Conservation (phyloP, 768 basidiomycete genomes). For the Podaxis sp. region DNA sequence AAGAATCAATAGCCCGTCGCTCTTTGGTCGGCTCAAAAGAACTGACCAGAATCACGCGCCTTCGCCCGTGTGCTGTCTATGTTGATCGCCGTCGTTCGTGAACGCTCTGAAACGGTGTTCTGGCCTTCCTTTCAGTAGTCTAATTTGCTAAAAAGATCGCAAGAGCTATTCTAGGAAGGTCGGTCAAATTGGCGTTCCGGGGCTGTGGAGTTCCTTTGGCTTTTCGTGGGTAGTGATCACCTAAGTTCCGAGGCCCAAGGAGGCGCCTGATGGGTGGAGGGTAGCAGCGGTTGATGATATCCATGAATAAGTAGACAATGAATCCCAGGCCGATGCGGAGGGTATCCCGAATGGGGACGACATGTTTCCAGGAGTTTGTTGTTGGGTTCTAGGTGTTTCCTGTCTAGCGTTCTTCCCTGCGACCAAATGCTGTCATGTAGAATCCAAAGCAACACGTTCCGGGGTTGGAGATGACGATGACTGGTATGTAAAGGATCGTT, state of each 20-base stretch:
- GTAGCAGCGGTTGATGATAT: neutral
- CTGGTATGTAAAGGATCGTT: neutral
- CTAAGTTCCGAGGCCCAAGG: neutral
- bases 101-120: neutral
- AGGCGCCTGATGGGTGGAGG: neutral
- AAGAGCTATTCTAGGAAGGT: neutral
- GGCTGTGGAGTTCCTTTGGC: neutral
- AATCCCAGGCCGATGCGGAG: neutral
- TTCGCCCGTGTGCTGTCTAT: neutral
- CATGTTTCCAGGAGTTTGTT: neutral
- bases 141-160: neutral
- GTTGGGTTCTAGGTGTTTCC: neutral
- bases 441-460: neutral
- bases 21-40: neutral
- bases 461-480: neutral
- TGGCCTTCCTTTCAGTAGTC: neutral
- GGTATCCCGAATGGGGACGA: neutral
- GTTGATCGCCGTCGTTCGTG: neutral
- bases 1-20: neutral
- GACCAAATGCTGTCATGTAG: neutral
- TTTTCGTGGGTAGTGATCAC: neutral
- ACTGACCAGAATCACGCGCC: neutral
- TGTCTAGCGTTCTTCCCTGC: too few relatives aligned
- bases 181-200: neutral
- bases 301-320: neutral